Evolutionary conservation across 179 eudicot genomes (phyloP).

Genomic region (Heliamphora pulchella): DNA sequence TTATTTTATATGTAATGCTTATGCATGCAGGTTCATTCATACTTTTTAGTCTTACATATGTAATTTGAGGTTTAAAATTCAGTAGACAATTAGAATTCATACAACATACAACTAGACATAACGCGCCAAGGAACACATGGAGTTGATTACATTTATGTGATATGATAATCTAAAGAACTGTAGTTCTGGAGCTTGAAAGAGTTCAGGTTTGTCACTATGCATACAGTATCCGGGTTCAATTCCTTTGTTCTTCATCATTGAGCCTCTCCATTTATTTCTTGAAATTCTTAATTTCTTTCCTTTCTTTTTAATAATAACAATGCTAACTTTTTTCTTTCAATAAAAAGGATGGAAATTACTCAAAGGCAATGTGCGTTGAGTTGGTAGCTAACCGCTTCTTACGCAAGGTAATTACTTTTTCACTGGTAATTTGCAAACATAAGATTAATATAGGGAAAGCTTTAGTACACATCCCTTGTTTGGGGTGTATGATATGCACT

Average conservation of each 20-base stretch:
- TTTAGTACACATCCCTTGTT: too few relatives aligned
- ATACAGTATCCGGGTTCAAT: not conserved
- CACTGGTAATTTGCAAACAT: not conserved
- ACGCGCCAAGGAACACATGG: not conserved
- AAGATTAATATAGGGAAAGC: not conserved
- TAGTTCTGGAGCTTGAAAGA: not conserved
- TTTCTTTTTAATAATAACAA: slow-evolving; percentile 6
- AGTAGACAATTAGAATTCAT: not conserved
- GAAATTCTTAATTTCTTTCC: not conserved
- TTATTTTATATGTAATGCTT: not conserved
- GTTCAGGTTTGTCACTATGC: not conserved
- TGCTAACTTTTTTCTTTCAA: slow-evolving; percentile 14
- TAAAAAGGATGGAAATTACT: slow-evolving; percentile 33
- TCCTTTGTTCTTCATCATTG: not conserved
- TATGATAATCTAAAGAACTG: not conserved
- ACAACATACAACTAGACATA: too few relatives aligned
- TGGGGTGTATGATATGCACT: too few relatives aligned
- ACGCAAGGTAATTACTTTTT: slow-evolving; percentile 55
- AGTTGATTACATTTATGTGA: not conserved
- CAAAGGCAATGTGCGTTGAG: slow-evolving; percentile 71
- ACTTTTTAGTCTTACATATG: not conserved
- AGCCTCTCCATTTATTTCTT: not conserved
- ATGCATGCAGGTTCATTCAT: not conserved
- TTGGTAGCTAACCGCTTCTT: slow-evolving; percentile 89
- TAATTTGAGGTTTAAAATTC: not conserved